These are phyloP conservation scores for Suillus brevipes DNA, from an alignment of 768 basidiomycete genomes.

Conservation along the genomic window DNA sequence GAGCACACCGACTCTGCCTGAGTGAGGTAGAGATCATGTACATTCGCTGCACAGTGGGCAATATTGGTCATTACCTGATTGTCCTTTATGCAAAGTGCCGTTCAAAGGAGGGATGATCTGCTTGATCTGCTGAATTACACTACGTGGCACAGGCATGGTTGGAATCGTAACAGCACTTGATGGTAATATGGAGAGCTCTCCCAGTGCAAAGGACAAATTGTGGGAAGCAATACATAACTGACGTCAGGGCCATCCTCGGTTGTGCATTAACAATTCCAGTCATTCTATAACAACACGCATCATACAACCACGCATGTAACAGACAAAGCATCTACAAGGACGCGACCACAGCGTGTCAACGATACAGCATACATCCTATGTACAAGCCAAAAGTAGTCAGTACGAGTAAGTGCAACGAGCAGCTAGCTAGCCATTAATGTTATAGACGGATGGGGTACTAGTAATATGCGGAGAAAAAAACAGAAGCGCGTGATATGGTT, in stretches of 20 bases:
- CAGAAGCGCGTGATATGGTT: slow-evolving; percentile 9
- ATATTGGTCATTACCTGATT: slow-evolving; percentile 60
- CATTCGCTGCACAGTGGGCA: slow-evolving; percentile 3
- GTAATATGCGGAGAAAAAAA: slow-evolving; percentile 13
- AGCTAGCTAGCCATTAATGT: slow-evolving; percentile 26
- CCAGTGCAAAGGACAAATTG: background rate
- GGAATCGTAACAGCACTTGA: background rate
- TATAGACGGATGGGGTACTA: slow-evolving; percentile 19
- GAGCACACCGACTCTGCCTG: slow-evolving; percentile 89
- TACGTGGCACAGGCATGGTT: slow-evolving; percentile 61
- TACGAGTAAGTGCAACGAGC: slow-evolving; percentile 13
- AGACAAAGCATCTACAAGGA: slow-evolving; percentile 10
- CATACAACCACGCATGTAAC: background rate
- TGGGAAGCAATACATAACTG: background rate
- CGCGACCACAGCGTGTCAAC: slow-evolving; percentile 9
- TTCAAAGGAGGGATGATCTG: slow-evolving; percentile 89
- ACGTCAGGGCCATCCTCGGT: background rate
- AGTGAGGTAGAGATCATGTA: background rate
- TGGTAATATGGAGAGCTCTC: background rate
- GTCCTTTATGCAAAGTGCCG: slow-evolving; percentile 89
- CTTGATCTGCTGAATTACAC: slow-evolving; percentile 69
- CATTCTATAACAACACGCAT: background rate
- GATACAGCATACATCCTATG: slow-evolving; percentile 4
- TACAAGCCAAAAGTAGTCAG: slow-evolving; percentile 9
- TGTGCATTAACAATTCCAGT: background rate